Evolutionary conservation across 2,329 filamentous ascomycete genomes (phyloP), one percentile per base, ranked within the genome.

Genomic region (Arachnopeziza araneosa): DNA sequence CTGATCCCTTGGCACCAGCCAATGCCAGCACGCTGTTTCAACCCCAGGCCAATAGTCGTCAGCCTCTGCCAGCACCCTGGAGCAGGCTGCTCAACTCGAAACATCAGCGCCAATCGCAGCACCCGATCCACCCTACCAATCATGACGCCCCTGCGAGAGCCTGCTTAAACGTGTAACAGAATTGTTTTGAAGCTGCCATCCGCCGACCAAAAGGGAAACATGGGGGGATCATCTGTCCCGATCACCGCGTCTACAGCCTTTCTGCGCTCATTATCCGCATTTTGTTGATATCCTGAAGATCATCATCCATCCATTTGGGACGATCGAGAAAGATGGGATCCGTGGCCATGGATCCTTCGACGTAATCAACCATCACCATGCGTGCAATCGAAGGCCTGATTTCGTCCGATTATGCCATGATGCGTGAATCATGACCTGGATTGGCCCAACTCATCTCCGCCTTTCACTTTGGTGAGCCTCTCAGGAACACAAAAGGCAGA

Each of bases 21-120:
- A 52, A 52, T 52, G 17, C 10, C 50, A 36, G 36, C 52, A 24
- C 48, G 67, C 69, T 1, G 61, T 82, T 21, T 75, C 83, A 58
- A 73, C 86, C 23, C 75, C 76, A 0, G 82, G 84, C 63, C 58
- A 60, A 22, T 77, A 80, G 2, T 75, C 81, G 3, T 84, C 81
- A 3, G 77, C 80, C 50, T 12, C 50, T 24, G 17, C 21, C 10
- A 3, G 50, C 50, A 22, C 36, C 36, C 50, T 52, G 22, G 22
- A 50, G 6, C 19, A 14, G 12, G 4, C 24, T 2, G 26, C 22
- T 61, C 54, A 61, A 63, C 56, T 60, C 59, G 61, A 61, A 61
- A 63, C 61, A 61, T 58, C 59, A 58, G 59, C 50, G 24, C 24
- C 56, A 54, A 49, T 14, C 24, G 24, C 58, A n/a, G 19, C 52